phyloP scores from a whole-genome alignment of 2,329 filamentous ascomycete genomes.

The Talaromyces sp. region DNA sequence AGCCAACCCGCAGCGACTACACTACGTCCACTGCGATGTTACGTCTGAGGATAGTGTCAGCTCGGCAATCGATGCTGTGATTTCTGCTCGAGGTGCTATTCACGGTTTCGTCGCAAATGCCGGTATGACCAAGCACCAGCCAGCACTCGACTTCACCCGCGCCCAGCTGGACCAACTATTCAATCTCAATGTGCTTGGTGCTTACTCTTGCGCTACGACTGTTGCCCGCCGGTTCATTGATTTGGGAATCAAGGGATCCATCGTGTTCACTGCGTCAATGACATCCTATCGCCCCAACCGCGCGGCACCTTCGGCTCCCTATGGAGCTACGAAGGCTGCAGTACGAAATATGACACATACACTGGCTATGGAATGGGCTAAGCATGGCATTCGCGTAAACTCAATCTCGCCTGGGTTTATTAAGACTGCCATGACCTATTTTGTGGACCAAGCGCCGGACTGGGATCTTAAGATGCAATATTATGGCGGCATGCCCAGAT shows the following conservation, averaged over 20 bases:
- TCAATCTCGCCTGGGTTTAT: slow-evolving; percentile 43
- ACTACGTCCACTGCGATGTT: slow-evolving; percentile 44
- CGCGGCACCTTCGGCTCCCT: slow-evolving; percentile 46
- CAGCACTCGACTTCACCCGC: slow-evolving; percentile 39
- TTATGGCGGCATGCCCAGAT: slow-evolving; percentile 52
- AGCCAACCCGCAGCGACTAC: slow-evolving; percentile 36
- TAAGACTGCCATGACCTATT: slow-evolving; percentile 44
- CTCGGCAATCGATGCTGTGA: slow-evolving; percentile 37
- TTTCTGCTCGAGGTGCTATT: slow-evolving; percentile 32
- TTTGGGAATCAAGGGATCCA: slow-evolving; percentile 32
- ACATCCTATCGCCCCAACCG: slow-evolving; percentile 46
- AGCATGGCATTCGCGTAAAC: slow-evolving; percentile 32
- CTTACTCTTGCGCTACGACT: slow-evolving; percentile 26
- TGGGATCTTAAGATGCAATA: slow-evolving; percentile 55
- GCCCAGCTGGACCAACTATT: slow-evolving; percentile 37
- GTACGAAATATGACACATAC: slow-evolving; percentile 25
- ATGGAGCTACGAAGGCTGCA: slow-evolving; percentile 43
- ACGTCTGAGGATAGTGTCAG: slow-evolving; percentile 39
- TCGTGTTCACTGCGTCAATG: slow-evolving; percentile 46
- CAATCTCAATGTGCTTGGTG: slow-evolving; percentile 38
- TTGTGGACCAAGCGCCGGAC: slow-evolving; percentile 48
- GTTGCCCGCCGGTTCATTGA: slow-evolving; percentile 34
- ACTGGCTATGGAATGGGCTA: slow-evolving; percentile 44
- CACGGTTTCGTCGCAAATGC: slow-evolving; percentile 40
- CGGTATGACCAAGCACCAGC: slow-evolving; percentile 43